Evolutionary conservation across 2,329 filamentous ascomycete genomes (phyloP).

Genomic region (Colletotrichum sp.): DNA sequence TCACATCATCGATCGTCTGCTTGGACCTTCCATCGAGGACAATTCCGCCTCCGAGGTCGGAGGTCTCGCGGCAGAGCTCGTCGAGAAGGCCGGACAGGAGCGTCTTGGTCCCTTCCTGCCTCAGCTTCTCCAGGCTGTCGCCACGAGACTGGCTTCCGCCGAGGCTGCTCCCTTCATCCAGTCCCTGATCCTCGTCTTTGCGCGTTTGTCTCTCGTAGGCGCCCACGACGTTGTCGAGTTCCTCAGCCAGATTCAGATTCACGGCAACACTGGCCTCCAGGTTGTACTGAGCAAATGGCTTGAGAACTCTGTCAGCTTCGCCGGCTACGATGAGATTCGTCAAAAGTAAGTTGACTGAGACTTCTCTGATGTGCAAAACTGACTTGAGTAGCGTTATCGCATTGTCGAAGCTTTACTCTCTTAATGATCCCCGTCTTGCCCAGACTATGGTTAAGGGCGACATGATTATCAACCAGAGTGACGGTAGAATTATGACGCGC

Average conservation of each 20-base stretch:
- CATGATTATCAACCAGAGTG: conserved; percentile 75
- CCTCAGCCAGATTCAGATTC: conserved; percentile 82
- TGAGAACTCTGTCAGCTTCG: conserved; percentile 95
- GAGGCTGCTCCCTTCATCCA: conserved; percentile 91
- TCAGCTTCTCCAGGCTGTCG: conserved; percentile 88
- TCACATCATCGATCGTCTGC: conserved; percentile 88
- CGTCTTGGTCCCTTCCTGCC: conserved; percentile 88
- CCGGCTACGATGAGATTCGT: conserved; percentile 96
- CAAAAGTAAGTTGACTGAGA: conserved; percentile 74
- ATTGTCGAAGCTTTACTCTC: conserved; percentile 85
- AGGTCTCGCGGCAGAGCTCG: conserved; percentile 89
- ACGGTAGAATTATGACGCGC: conserved; percentile 86
- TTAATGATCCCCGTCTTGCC: conserved; percentile 81
- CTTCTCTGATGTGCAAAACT: neutral
- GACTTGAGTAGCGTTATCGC: conserved; percentile 76
- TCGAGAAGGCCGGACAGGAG: conserved; percentile 93
- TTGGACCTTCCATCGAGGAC: conserved; percentile 86
- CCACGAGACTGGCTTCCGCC: conserved; percentile 81
- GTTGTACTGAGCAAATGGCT: conserved; percentile 95
- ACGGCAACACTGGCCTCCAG: conserved; percentile 80
- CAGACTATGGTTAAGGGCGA: conserved; percentile 91
- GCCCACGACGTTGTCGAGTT: conserved; percentile 92
- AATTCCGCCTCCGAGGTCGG: conserved; percentile 96
- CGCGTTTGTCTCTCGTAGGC: conserved; percentile 83
- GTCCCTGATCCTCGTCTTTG: conserved; percentile 94